Percentiles rank a stretch among this genome's conserved stretches.
phyloP scores from a whole-genome alignment of 108 stramenopile species.

The Cyclotella choctawhatcheeana region DNA sequence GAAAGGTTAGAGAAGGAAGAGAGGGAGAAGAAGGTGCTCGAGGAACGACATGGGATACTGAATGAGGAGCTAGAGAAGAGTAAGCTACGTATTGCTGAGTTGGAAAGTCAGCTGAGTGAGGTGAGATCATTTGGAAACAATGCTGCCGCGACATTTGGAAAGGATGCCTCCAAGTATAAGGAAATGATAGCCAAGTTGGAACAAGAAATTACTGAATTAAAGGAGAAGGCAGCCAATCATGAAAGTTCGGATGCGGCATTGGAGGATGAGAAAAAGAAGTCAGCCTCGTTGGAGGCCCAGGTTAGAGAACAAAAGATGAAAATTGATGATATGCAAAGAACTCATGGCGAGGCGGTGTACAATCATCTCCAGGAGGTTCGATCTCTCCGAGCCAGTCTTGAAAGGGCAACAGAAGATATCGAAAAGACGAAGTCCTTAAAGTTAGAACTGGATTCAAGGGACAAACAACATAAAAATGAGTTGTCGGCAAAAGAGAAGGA shows the following conservation, averaged over 20 bases:
- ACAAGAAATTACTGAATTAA: neutral
- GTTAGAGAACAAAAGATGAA: conserved; percentile 5
- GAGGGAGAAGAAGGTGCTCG: conserved; percentile 2
- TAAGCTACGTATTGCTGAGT: conserved; percentile 3
- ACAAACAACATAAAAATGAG: conserved; percentile 6
- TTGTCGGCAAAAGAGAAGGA: conserved; percentile 18
- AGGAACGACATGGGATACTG: neutral
- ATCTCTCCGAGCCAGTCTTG: conserved; percentile 33
- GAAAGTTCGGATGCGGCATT: neutral
- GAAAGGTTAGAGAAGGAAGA: conserved; percentile 6
- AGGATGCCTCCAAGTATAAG: neutral
- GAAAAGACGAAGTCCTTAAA: conserved; percentile 20
- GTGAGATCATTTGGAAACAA: neutral
- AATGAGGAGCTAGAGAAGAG: neutral
- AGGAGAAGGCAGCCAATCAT: neutral
- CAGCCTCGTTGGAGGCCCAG: conserved; percentile 1
- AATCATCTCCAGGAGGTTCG: conserved; percentile 42
- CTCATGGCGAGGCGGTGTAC: conserved; percentile 34
- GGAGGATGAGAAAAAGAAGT: conserved; percentile 5
- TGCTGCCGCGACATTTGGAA: neutral
- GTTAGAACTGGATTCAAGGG: conserved; percentile 3
- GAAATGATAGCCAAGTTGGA: neutral
- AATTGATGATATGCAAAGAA: conserved; percentile 8
- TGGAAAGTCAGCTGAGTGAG: conserved; percentile 4
- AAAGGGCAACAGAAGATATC: conserved; percentile 39